Base-by-base conservation (phyloP, 129 eudicot species). In the Oenanthe sinensis region DNA sequence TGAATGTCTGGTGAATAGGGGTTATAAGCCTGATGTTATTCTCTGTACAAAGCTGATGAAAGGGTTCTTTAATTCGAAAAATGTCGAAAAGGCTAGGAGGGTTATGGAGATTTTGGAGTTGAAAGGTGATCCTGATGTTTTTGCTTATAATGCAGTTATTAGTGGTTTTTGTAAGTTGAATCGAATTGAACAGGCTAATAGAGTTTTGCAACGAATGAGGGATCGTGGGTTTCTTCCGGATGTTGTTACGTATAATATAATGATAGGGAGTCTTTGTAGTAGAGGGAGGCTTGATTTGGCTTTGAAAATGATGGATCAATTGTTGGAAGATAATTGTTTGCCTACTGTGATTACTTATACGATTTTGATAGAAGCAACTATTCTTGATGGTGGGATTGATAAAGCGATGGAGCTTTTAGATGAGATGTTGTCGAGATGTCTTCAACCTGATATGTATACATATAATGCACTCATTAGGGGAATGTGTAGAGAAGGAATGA, bases 11-110 rank as follows among this genome's bases (percentile, higher is more conserved):
- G 94, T 91, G 77, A 85, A 75, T 39, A 88, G 47, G 75, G 97
- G 98, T n/a, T 86, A 86, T 67, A 85, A 86, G 24, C 92, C 92
- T 24, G 95, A 91, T 78, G 89, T 87, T 0, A 82, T 89, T 68
- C 81, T 86, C 26, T 90, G 97, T 67, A 89, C 98, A 65, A 91
- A 87, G 90, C 92, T 93, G 30, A 87, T 93, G 4, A 87, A 89
- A 65, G 94, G 94, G 0, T 89, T 91, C 60, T 87, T 90, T 73
- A 79, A 46, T 75, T 52, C 82, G 3, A 89, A 79, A 54, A 82
- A 86, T n/a, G 88, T 76, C 65, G 89, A 86, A 9, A 89, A 86
- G 30, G 98, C 90, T 0, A 77, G 86, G 19, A 85, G 82, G 55
- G 97, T 90, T 2, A 86, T 91, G 82, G 71, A 85, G 45, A 91